phyloP scores from a whole-genome alignment of 768 basidiomycete species.

The Tulasnella sp. region DNA sequence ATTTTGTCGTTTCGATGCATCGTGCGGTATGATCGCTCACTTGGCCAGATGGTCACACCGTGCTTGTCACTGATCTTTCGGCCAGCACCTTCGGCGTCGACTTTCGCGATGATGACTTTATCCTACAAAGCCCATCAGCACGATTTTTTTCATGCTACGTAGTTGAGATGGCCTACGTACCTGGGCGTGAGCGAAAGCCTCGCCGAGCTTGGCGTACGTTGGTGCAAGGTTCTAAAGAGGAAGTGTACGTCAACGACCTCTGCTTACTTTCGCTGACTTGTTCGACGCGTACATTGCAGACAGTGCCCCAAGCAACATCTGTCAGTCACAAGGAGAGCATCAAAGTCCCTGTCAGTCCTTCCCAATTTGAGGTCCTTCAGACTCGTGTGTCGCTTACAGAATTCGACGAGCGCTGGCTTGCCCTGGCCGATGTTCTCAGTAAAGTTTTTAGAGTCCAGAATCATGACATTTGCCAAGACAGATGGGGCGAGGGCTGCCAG shows the following conservation, averaged over 20 bases:
- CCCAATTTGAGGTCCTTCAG: no score
- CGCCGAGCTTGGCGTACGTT: slow-evolving; percentile 75
- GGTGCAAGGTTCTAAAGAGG: slow-evolving; percentile 68
- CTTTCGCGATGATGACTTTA: slow-evolving; percentile 81
- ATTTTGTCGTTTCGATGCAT: no score
- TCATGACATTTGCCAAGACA: slow-evolving; percentile 59
- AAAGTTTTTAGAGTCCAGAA: slow-evolving; percentile 65
- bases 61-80: slow-evolving; percentile 60
- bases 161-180: background rate
- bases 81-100: slow-evolving; percentile 84
- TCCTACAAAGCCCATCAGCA: slow-evolving; percentile 25
- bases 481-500: slow-evolving; percentile 44
- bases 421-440: slow-evolving; percentile 63
- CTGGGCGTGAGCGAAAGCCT: slow-evolving; percentile 66
- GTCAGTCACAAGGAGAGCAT: no score
- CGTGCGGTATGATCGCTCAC: slow-evolving; percentile 48
- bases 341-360: no score
- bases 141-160: background rate
- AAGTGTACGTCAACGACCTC: background rate
- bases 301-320: slow-evolving; percentile 89
- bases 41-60: slow-evolving; percentile 77
- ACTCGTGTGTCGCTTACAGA: no score
- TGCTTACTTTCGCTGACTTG: background rate
- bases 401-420: slow-evolving; percentile 79
- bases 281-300: slow-evolving; percentile 65